phyloP scores from a whole-genome alignment of 2,329 filamentous ascomycete species.

The Sclerotinia glacialis region DNA sequence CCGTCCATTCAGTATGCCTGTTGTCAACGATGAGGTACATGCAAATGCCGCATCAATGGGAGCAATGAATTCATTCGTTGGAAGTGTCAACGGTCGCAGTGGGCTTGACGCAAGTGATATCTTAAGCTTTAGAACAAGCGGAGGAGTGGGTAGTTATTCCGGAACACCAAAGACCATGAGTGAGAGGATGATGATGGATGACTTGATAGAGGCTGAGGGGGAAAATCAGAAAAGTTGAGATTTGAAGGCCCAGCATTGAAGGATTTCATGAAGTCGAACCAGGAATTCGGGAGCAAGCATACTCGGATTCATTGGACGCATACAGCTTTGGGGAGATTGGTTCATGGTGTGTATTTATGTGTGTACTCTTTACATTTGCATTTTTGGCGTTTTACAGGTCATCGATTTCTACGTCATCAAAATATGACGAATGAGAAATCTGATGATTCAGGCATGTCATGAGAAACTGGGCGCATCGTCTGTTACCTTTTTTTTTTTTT shows the following conservation, averaged over 20 bases:
- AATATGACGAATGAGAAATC: not conserved
- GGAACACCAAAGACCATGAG: conserved; percentile 36
- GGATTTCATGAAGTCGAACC: not conserved
- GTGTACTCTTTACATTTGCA: conserved; percentile 11
- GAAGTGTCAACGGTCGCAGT: conserved; percentile 44
- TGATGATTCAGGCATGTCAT: conserved; percentile 2
- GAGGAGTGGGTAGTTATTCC: conserved; percentile 30
- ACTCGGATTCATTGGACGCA: not conserved
- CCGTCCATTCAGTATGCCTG: conserved; percentile 50
- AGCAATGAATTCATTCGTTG: conserved; percentile 51
- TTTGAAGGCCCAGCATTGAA: not conserved
- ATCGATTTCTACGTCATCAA: conserved; percentile 1
- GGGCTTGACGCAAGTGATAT: conserved; percentile 36
- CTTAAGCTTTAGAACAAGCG: conserved; percentile 31
- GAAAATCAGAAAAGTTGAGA: conserved; percentile 3
- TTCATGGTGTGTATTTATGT: conserved; percentile 9
- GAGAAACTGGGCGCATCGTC: not conserved
- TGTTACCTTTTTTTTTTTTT: no score
- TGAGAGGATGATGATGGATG: conserved; percentile 39
- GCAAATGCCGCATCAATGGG: conserved; percentile 50
- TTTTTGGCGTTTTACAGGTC: conserved; percentile 9
- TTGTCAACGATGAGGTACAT: conserved; percentile 51
- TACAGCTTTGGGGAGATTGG: not conserved
- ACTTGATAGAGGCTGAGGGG: conserved; percentile 30
- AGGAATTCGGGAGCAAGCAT: not conserved